phyloP scores from a whole-genome alignment of 2,329 filamentous ascomycete species.

The Ophiostoma ulmi region DNA sequence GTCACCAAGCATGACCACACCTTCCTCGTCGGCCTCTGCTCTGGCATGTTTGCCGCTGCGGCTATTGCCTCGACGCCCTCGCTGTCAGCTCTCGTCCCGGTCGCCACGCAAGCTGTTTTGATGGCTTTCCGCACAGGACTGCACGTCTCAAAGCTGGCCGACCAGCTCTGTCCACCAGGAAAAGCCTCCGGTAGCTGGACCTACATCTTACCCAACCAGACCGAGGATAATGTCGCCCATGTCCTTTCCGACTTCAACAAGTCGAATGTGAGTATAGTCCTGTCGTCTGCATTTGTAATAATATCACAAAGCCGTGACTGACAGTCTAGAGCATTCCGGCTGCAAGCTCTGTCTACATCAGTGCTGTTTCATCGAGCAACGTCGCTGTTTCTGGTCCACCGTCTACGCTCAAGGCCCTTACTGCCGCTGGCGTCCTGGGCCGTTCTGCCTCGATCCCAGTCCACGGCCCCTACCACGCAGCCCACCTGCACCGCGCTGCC shows the following conservation, averaged over 20 bases:
- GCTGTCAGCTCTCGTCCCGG: constrained; percentile 55
- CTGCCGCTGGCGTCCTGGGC: constrained; percentile 38
- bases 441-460: constrained; percentile 48
- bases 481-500: constrained; percentile 45
- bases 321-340: constrained; percentile 38
- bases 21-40: constrained; percentile 60
- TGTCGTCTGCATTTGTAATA: not conserved
- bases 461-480: constrained; percentile 53
- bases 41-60: constrained; percentile 63
- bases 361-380: constrained; percentile 45
- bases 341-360: constrained; percentile 49
- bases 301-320: not conserved
- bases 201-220: constrained; percentile 55
- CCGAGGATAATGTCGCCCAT: constrained; percentile 46
- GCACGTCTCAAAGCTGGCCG: constrained; percentile 48
- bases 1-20: constrained; percentile 46
- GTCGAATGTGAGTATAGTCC: constrained; percentile 40
- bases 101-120: constrained; percentile 59
- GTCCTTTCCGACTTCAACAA: constrained; percentile 55
- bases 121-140: constrained; percentile 62
- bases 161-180: constrained; percentile 39
- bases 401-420: constrained; percentile 42
- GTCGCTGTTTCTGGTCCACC: constrained; percentile 54
- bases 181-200: constrained; percentile 60
- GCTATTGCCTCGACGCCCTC: constrained; percentile 61